These are phyloP conservation scores for Aspergillus sclerotioniger DNA, from an alignment of 495 filamentous ascomycete genomes.

Conservation along the genomic window DNA sequence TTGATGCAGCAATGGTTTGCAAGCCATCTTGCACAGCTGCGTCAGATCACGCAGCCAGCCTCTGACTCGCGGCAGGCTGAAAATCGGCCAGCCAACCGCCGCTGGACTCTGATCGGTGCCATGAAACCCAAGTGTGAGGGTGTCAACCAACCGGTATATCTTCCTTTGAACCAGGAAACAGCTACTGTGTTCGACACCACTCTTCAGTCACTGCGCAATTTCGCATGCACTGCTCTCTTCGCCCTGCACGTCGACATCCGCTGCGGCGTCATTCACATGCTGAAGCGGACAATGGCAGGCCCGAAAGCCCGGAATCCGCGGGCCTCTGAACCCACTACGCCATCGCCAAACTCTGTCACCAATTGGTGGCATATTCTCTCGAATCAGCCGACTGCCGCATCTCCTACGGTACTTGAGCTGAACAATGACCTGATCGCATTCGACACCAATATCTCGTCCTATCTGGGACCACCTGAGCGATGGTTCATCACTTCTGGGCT, in stretches of 20 bases:
- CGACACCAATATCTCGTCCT: constrained; percentile 72
- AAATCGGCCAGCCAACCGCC: constrained; percentile 49
- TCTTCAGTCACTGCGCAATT: constrained; percentile 70
- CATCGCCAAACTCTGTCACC: constrained; percentile 51
- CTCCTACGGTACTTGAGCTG: constrained; percentile 70
- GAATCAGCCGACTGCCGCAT: constrained; percentile 74
- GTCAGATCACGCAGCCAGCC: constrained; percentile 60
- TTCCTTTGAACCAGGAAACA: constrained; percentile 86
- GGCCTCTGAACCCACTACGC: constrained; percentile 44
- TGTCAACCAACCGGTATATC: constrained; percentile 62
- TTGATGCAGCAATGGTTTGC: constrained; percentile 76
- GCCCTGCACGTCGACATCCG: constrained; percentile 87
- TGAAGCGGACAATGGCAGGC: constrained; percentile 47
- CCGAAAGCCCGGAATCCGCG: constrained; percentile 38
- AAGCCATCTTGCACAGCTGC: constrained; percentile 69
- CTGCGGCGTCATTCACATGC: constrained; percentile 71
- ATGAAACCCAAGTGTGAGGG: constrained; percentile 56
- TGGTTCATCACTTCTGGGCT: constrained; percentile 74
- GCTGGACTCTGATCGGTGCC: constrained; percentile 75
- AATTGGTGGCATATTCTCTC: constrained; percentile 71
- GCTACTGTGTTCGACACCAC: constrained; percentile 83
- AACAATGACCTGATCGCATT: constrained; percentile 79
- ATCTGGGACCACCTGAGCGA: constrained; percentile 59
- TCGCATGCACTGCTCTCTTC: constrained; percentile 72
- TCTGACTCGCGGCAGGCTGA: constrained; percentile 43